Evolutionary conservation across 768 basidiomycete genomes (phyloP), one percentile per base, ranked within the genome.

Genomic region (Boletus huronensis): DNA sequence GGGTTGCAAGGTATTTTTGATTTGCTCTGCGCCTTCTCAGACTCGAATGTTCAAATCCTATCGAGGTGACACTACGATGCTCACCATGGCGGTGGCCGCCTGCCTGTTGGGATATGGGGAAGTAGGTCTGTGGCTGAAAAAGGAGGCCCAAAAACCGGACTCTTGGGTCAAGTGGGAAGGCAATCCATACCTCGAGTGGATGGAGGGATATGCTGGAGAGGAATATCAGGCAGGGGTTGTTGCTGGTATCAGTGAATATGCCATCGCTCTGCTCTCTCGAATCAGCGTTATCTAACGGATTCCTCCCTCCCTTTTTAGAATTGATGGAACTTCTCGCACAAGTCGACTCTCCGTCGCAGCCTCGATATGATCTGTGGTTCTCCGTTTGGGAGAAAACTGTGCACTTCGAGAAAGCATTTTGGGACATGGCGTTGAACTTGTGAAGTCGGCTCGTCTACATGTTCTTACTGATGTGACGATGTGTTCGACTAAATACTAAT

Each of bases 381-480:
- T 54, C 48, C 6, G 14, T 53, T 52, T 53, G 52, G 52, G 52
- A 53, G 48, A 41, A 31, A 9, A 41, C 48, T 19, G 48, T 53
- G 16, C 31, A 16, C 16, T 52, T 52, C 14, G 48, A 54, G 25
- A 54, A 54, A 13, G 53, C n/a, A 6, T 54, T 54, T 41, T 54
- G 53, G 53, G 53, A 54, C 32, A 52, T 41, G 38, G 48, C 39
- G 29, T 17, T 54, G 39, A 54, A 32, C 31, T 13, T 53, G 19
- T 41, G 26, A 53, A 17, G 28, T 14, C 2, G 25, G 17, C 23
- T n/a, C 10, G n/a, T 48, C 26, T 6, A 4, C 46, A 23, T 34
- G 35, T 35, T 6, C 34, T 6, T 17, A 35, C 14, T 16, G 13
- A 14, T 9, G 13, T 17, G 16, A 32, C 5, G 14, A 34, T n/a